phyloP scores from a whole-genome alignment of 2,329 filamentous ascomycete genomes.

The Stagonosporopsis cucurbitacearum region DNA sequence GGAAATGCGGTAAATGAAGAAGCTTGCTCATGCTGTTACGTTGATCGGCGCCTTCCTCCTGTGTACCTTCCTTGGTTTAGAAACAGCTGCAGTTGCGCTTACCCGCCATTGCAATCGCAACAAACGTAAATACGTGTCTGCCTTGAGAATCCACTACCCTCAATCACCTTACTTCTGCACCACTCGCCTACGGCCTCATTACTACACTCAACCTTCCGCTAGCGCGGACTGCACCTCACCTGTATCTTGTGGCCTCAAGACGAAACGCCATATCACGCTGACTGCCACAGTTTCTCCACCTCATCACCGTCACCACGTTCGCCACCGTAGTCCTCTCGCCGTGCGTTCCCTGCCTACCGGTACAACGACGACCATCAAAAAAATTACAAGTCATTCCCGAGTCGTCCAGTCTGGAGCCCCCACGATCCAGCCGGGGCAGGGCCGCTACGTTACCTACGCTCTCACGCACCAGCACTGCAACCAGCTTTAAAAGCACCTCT shows the following conservation, averaged over 20 bases:
- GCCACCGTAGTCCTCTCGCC: constrained; percentile 1
- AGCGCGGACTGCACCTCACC: background rate
- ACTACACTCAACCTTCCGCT: constrained; percentile 1
- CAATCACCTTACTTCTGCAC: background rate
- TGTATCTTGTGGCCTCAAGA: background rate
- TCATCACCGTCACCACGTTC: constrained; percentile 21
- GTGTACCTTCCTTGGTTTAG: background rate
- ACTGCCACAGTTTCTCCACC: background rate
- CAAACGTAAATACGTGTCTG: background rate
- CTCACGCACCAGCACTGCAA: background rate
- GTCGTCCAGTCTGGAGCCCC: constrained; percentile 21
- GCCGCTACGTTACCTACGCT: constrained; percentile 8
- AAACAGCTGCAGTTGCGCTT: background rate
- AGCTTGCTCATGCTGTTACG: background rate
- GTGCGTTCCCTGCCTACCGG: constrained; percentile 17
- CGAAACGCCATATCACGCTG: background rate
- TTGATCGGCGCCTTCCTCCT: background rate
- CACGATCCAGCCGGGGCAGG: constrained; percentile 22
- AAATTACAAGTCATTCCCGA: constrained; percentile 15
- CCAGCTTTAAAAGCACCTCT: background rate
- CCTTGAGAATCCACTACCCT: background rate
- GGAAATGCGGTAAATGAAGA: too few relatives aligned
- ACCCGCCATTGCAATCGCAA: background rate
- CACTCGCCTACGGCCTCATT: constrained; percentile 6
- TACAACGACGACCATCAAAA: constrained; percentile 9